Percentiles rank a stretch among this genome's conserved stretches.
Evolutionary conservation across 495 filamentous ascomycete species (phyloP).

Genomic region (Schizothecium vesticola): DNA sequence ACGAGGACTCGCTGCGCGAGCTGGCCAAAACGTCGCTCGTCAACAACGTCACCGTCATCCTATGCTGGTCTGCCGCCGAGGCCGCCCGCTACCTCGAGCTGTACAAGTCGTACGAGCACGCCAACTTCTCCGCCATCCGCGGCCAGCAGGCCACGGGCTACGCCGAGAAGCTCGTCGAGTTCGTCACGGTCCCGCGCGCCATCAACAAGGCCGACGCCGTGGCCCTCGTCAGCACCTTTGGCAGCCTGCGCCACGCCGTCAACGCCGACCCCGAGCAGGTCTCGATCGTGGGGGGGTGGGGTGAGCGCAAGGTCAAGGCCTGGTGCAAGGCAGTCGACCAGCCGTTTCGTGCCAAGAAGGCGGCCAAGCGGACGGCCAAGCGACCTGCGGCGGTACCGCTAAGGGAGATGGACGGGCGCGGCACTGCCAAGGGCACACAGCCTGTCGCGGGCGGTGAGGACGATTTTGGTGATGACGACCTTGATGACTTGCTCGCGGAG

Average conservation of each 20-base stretch:
- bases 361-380: slow-evolving; percentile 48
- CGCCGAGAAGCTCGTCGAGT: slow-evolving; percentile 84
- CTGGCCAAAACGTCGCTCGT: slow-evolving; percentile 77
- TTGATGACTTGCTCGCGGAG: slow-evolving; percentile 37
- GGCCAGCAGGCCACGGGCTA: slow-evolving; percentile 78
- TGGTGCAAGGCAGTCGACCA: slow-evolving; percentile 80
- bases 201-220: slow-evolving; percentile 95
- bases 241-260: slow-evolving; percentile 75
- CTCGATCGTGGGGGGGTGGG: slow-evolving; percentile 78
- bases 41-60: slow-evolving; percentile 84
- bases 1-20: slow-evolving; percentile 78
- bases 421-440: not conserved
- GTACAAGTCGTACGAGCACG: slow-evolving; percentile 88
- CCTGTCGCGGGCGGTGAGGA: not conserved
- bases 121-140: slow-evolving; percentile 71
- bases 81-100: slow-evolving; percentile 88
- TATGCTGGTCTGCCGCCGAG: slow-evolving; percentile 92
- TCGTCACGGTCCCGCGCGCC: slow-evolving; percentile 80
- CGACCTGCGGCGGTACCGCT: slow-evolving; percentile 18
- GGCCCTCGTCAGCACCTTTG: slow-evolving; percentile 80
- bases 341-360: slow-evolving; percentile 70
- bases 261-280: slow-evolving; percentile 86
- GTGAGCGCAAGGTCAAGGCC: slow-evolving; percentile 83
- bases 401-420: slow-evolving; percentile 7
- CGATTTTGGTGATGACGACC: slow-evolving; percentile 18